Conservation (phyloP, 768 basidiomycete genomes). For the Kwoniella mangroviensis region DNA sequence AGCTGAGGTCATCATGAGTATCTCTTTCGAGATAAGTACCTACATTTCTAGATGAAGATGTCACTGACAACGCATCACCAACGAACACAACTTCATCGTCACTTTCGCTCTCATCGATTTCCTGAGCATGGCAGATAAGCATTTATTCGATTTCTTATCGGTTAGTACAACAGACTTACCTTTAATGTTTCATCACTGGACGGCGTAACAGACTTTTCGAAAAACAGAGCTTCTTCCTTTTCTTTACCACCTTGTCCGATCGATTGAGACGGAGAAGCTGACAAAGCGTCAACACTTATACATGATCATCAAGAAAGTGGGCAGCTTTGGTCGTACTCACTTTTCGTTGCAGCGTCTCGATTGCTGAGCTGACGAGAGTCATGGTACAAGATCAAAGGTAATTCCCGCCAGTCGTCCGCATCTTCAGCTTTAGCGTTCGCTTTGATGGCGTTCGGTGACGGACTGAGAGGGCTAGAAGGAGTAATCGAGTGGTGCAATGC, state of each 20-base stretch:
- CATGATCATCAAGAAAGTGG: too few species aligned
- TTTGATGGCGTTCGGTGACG: not conserved
- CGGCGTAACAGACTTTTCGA: not conserved
- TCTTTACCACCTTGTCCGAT: not conserved
- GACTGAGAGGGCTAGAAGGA: not conserved
- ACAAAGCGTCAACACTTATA: too few species aligned
- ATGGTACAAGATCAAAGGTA: not conserved
- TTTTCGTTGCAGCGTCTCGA: too few species aligned
- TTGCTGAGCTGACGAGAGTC: conserved; percentile 11
- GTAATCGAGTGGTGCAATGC: not conserved
- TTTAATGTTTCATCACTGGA: not conserved
- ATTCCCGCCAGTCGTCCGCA: not conserved
- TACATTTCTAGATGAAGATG: not conserved
- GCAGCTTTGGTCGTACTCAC: too few species aligned
- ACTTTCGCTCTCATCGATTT: not conserved
- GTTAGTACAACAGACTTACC: not conserved
- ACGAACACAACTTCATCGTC: conserved; percentile 5
- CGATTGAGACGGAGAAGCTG: not conserved
- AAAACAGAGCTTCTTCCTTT: not conserved
- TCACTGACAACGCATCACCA: not conserved
- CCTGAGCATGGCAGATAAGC: too few species aligned
- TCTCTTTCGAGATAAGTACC: too few species aligned
- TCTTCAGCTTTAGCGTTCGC: not conserved
- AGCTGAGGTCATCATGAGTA: too few species aligned
- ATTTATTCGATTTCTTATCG: not conserved